phyloP scores from a whole-genome alignment of 2,329 filamentous ascomycete species.

The Macrophomina tecta region DNA sequence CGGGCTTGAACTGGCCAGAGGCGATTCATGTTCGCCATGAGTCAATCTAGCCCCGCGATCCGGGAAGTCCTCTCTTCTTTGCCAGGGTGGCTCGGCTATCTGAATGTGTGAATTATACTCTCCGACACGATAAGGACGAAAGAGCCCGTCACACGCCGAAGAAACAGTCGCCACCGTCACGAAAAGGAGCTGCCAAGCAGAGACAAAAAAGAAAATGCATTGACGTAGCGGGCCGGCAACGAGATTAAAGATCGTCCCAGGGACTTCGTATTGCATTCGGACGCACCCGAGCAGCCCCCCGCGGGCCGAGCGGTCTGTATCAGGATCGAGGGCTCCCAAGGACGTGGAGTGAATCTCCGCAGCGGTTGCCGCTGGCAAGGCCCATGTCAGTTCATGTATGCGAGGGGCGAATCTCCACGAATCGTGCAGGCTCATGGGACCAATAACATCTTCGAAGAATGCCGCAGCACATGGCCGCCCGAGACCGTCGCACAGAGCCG shows the following conservation, averaged over 20 bases:
- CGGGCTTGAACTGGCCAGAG: background rate
- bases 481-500: background rate
- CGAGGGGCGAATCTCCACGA: background rate
- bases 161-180: too few species aligned
- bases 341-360: background rate
- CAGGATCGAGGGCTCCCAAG: background rate
- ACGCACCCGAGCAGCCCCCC: background rate
- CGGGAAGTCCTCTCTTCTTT: background rate
- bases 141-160: too few species aligned
- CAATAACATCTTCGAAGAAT: background rate
- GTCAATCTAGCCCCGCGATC: background rate
- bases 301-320: slow-evolving; percentile 12
- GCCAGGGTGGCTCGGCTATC: background rate
- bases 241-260: slow-evolving; percentile 21
- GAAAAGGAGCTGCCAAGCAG: background rate
- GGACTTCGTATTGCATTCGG: slow-evolving; percentile 15
- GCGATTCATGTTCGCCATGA: background rate
- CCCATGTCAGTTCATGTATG: background rate
- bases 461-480: background rate
- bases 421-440: background rate
- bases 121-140: too few species aligned
- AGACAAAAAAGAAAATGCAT: background rate
- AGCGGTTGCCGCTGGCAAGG: background rate
- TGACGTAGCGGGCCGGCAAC: background rate
- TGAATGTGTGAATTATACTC: too few species aligned